Evolutionary conservation across 192 early-diverging fungal genomes (phyloP).

Genomic region (Jimgerdemannia lactiflua): DNA sequence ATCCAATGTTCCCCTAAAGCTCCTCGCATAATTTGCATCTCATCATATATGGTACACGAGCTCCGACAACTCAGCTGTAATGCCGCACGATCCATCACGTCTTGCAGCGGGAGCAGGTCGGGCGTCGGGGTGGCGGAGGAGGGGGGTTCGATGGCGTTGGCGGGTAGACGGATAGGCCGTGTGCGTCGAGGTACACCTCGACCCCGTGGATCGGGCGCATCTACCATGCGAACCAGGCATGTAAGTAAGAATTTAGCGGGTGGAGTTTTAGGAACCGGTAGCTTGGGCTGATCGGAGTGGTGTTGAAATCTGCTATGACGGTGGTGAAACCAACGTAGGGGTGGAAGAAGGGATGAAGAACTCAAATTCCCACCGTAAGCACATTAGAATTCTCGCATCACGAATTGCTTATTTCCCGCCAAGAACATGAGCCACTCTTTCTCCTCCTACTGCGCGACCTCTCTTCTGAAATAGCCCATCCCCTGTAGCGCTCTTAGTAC

Average conservation of each 20-base stretch:
- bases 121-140: too few species aligned
- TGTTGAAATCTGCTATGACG: slow-evolving; percentile 27
- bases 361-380: too few species aligned
- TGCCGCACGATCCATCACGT: neutral
- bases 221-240: slow-evolving; percentile 12
- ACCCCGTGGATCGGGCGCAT: too few species aligned
- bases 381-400: neutral
- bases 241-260: slow-evolving; percentile 3
- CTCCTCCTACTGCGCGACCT: neutral
- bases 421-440: neutral
- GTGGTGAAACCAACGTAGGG: neutral
- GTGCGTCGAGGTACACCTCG: neutral
- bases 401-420: slow-evolving; percentile 8
- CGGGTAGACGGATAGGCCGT: neutral
- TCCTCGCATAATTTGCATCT: slow-evolving; percentile 16
- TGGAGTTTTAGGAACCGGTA: slow-evolving; percentile 13
- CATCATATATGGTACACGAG: slow-evolving; percentile 20
- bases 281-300: slow-evolving; percentile 16
- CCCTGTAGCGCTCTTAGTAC: slow-evolving; percentile 16
- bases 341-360: too few species aligned
- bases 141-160: too few species aligned
- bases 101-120: neutral
- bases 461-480: neutral
- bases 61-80: slow-evolving; percentile 3
- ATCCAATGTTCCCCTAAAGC: slow-evolving; percentile 30